Evolutionary conservation across 202 grass and related monocot genomes (phyloP).

Genomic region (Panicum hallii): DNA sequence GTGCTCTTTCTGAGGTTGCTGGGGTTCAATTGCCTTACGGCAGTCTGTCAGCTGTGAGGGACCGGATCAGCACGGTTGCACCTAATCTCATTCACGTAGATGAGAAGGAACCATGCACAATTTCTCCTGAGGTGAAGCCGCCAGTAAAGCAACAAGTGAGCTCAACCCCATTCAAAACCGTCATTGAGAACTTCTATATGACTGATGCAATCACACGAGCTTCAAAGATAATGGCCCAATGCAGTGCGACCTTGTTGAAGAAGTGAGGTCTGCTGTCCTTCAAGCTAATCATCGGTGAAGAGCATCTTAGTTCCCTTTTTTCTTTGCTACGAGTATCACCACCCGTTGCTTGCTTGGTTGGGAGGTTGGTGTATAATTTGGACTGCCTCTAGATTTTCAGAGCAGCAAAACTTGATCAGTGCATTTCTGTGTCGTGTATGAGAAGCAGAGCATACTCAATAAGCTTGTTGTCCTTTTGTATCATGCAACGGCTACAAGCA

Average conservation of each 20-base stretch:
- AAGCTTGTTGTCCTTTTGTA: constrained; percentile 52
- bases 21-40: constrained; percentile 75
- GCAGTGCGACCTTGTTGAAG: constrained; percentile 74
- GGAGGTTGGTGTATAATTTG: constrained; percentile 49
- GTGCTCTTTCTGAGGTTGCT: constrained; percentile 84
- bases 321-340: constrained; percentile 28
- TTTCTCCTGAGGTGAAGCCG: constrained; percentile 74
- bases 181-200: constrained; percentile 95
- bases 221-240: constrained; percentile 99
- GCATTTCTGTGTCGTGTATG: constrained; percentile 57
- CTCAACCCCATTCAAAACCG: constrained; percentile 62
- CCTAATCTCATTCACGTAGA: constrained; percentile 84
- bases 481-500: constrained; percentile 42
- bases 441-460: constrained; percentile 59
- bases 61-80: constrained; percentile 68
- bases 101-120: constrained; percentile 75
- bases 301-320: constrained; percentile 30
- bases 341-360: constrained; percentile 37
- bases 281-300: constrained; percentile 4
- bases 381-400: constrained; percentile 53
- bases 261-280: constrained; percentile 53
- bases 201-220: constrained; percentile 92
- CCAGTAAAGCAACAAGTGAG: constrained; percentile 63
- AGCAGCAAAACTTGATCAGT: constrained; percentile 61
- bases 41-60: constrained; percentile 56